Evolutionary conservation across 2,329 filamentous ascomycete species (phyloP).

Genomic region (Sclerotinia trifoliorum): DNA sequence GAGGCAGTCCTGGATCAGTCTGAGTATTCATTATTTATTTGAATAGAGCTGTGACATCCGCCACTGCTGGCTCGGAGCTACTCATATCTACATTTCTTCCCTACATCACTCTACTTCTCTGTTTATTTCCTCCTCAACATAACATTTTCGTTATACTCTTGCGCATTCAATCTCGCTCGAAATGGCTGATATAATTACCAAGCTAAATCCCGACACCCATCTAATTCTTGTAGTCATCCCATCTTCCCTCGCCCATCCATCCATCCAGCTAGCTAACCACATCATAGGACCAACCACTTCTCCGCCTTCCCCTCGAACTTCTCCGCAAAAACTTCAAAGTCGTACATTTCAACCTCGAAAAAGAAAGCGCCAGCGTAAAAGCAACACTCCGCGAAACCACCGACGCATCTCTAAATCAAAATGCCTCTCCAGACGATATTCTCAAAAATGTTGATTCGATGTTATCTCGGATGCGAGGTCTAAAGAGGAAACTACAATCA

Average conservation of each 20-base stretch:
- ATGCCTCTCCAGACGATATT: slow-evolving; percentile 69
- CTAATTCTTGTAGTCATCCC: slow-evolving; percentile 63
- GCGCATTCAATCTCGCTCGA: slow-evolving; percentile 11
- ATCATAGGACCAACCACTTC: slow-evolving; percentile 81
- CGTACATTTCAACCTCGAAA: slow-evolving; percentile 73
- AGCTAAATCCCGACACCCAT: slow-evolving; percentile 72
- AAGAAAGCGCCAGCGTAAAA: slow-evolving; percentile 63
- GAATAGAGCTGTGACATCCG: background rate
- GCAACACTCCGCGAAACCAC: slow-evolving; percentile 61
- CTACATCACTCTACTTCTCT: background rate
- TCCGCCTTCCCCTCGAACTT: slow-evolving; percentile 89
- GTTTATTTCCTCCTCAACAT: background rate
- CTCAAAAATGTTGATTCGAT: slow-evolving; percentile 80
- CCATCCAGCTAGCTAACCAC: slow-evolving; percentile 27
- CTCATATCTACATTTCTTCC: background rate
- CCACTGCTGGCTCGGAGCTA: background rate
- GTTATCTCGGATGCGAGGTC: slow-evolving; percentile 76
- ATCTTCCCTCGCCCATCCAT: slow-evolving; percentile 5
- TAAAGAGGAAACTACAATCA: slow-evolving; percentile 81
- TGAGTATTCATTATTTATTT: background rate
- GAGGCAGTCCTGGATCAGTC: background rate
- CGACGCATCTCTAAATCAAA: slow-evolving; percentile 43
- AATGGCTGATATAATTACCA: slow-evolving; percentile 62
- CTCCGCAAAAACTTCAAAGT: slow-evolving; percentile 92
- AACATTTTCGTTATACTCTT: slow-evolving; percentile 2